A percentile compares a stretch with the other conserved stretches of the same genome.
These are phyloP conservation scores for Lizonia empirigonia DNA, from an alignment of 2,329 filamentous ascomycete species.

Conservation along the genomic window DNA sequence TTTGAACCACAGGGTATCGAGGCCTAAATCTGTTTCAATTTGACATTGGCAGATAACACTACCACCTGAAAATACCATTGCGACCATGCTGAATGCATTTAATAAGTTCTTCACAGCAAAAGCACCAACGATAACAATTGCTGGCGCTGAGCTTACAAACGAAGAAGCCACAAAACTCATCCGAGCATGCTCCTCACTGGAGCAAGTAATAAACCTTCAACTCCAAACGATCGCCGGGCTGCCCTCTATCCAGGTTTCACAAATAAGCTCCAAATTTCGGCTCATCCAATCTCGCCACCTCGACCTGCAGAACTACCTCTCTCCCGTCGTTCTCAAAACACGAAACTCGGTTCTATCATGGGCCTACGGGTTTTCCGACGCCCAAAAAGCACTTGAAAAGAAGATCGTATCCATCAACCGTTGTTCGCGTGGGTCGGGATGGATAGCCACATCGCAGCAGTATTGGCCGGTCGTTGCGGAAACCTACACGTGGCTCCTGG, in stretches of 20 bases:
- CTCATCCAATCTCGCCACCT: not conserved
- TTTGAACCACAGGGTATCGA: not conserved
- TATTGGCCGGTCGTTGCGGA: not conserved
- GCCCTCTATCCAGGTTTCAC: not conserved
- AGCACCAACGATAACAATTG: not conserved
- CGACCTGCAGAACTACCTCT: not conserved
- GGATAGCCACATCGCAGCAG: not conserved
- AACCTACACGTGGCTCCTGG: not conserved
- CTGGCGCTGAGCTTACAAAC: not conserved
- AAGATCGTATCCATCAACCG: slow-evolving; percentile 1
- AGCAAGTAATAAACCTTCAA: not conserved
- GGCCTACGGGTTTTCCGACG: not conserved
- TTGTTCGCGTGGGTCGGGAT: not conserved
- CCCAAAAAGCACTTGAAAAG: not conserved
- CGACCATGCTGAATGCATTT: not conserved
- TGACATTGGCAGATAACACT: not conserved
- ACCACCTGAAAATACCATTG: not conserved
- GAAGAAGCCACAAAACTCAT: not conserved
- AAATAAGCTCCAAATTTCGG: not conserved
- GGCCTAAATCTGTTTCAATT: not conserved
- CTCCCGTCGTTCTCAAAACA: not conserved
- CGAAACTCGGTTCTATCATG: not conserved
- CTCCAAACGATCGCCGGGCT: not conserved
- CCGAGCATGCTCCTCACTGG: not conserved
- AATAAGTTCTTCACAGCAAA: not conserved